Evolutionary conservation across 257 asterid species (phyloP).

Genomic region (Plectranthus barbatus): DNA sequence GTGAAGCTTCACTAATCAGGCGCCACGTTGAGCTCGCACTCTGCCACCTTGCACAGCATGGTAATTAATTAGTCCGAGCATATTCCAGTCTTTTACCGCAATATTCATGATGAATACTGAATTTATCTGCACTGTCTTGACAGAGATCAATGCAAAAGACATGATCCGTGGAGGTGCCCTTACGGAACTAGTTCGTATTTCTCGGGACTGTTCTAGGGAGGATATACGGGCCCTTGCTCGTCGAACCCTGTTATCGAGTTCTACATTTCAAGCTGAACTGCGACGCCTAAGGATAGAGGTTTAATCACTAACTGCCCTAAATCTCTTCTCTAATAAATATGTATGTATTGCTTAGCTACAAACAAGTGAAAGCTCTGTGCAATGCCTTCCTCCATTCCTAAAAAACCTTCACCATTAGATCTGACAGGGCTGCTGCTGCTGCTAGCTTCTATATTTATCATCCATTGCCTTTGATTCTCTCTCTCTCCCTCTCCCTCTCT

Average conservation of each 20-base stretch:
- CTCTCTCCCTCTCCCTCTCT: no score
- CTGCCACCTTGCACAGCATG: constrained; percentile 98
- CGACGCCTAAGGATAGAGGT: constrained; percentile 83
- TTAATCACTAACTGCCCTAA: constrained; percentile 23
- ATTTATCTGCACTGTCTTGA: neutral
- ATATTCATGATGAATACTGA: neutral
- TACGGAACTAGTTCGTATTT: constrained; percentile 96
- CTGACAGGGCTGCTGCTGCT: no score
- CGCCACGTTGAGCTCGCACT: constrained; percentile 98
- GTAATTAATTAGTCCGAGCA: constrained; percentile 27
- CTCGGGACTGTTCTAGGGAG: constrained; percentile 95
- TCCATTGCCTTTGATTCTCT: neutral
- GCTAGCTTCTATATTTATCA: neutral
- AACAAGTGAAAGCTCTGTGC: constrained; percentile 10
- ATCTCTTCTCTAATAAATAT: neutral
- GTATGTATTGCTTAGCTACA: constrained; percentile 1
- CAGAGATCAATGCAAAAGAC: constrained; percentile 90
- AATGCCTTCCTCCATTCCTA: neutral
- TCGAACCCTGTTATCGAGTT: constrained; percentile 79
- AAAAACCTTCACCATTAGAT: no score
- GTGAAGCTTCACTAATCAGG: constrained; percentile 87
- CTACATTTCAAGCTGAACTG: constrained; percentile 70
- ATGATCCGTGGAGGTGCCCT: constrained; percentile 94
- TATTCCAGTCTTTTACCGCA: neutral
- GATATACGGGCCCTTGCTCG: constrained; percentile 93